Base-by-base conservation (phyloP, 2,329 filamentous ascomycete genomes). In the Colletotrichum sp. region DNA sequence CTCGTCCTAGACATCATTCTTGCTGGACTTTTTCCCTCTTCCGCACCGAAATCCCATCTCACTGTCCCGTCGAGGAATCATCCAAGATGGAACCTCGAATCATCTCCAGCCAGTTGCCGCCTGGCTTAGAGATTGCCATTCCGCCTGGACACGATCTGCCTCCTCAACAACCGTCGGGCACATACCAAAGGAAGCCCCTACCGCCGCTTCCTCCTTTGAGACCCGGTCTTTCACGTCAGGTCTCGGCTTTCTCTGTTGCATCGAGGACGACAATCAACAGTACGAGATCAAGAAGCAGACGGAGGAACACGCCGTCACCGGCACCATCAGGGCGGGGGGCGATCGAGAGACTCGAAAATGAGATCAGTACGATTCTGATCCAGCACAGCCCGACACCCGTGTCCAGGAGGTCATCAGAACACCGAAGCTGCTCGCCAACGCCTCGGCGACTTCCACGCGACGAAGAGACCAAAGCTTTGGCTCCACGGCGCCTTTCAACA, bases 171-270 rank as follows among this genome's bases (percentile, higher is more conserved):
- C 74, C 74, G 11, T 43, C 72, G 18, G 54, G 57, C 29, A 68
- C 58, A n/a, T 81, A 82, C 68, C 70, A 76, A 47, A 77, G 61
- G 51, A 81, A 76, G 55, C 76, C 79, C 6, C 74, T 82, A 5
- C 80, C 80, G 18, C 77, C 78, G 7, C 63, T 79, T 11, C 80
- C 80, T 15, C 55, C 68, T 66, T 29, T 64, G 33, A 47, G 47
- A 9, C 72, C 72, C 16, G 63, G 59, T 4, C 29, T 67, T 33
- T 67, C 43, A n/a, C 72, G 64, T 21, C 65, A 74, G 34, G 43
- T 74, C 13, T 70, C 66, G n/a, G 61, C 57, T 13, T 57, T 38
- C 55, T 71, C 73, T 12, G 31, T 75, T 57, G 63, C 58, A 33
- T 63, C 68, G 13, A 55, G 36, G n/a, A 75, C 66, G 16, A 62